Percentiles rank a stretch among this genome's conserved stretches.
Evolutionary conservation across 2,329 filamentous ascomycete genomes (phyloP).

Genomic region (Trichoderma polysporum): DNA sequence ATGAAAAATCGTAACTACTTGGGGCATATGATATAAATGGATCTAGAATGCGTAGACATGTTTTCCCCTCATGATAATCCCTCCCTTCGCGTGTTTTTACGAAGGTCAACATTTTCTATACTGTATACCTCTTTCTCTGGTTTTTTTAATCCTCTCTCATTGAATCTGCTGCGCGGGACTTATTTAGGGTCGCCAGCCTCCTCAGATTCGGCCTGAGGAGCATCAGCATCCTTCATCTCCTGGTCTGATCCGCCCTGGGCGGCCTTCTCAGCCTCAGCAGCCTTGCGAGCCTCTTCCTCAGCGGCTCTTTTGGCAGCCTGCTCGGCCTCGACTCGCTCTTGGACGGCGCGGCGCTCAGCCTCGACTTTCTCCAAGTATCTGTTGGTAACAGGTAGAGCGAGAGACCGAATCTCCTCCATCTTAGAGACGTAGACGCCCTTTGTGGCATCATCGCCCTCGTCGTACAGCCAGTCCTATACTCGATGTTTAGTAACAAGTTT

Average conservation of each 20-base stretch:
- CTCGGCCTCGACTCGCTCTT: constrained; percentile 76
- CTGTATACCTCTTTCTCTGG: not conserved
- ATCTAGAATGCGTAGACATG: constrained; percentile 13
- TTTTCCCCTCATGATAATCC: constrained; percentile 6
- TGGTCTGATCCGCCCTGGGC: constrained; percentile 53
- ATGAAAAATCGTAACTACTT: constrained; percentile 9
- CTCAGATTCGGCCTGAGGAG: constrained; percentile 51
- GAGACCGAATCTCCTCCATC: constrained; percentile 89
- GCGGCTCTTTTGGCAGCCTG: constrained; percentile 70
- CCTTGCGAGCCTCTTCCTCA: constrained; percentile 56
- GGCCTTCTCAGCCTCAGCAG: constrained; percentile 51
- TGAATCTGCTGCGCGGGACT: not conserved
- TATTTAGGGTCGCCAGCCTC: constrained; percentile 42
- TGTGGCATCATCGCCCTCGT: constrained; percentile 90
- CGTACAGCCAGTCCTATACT: constrained; percentile 93
- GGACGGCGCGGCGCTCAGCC: constrained; percentile 74
- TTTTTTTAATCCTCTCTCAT: not conserved
- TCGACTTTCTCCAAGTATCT: constrained; percentile 95
- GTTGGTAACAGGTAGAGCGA: constrained; percentile 89
- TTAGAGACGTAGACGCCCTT: constrained; percentile 94
- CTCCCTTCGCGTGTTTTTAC: not conserved
- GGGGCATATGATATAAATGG: constrained; percentile 9
- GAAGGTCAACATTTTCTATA: constrained; percentile 10
- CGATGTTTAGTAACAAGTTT: constrained; percentile 21
- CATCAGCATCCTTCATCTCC: constrained; percentile 64